Evolutionary conservation across 495 filamentous ascomycete genomes (phyloP).

Genomic region (Penicillium taxi): DNA sequence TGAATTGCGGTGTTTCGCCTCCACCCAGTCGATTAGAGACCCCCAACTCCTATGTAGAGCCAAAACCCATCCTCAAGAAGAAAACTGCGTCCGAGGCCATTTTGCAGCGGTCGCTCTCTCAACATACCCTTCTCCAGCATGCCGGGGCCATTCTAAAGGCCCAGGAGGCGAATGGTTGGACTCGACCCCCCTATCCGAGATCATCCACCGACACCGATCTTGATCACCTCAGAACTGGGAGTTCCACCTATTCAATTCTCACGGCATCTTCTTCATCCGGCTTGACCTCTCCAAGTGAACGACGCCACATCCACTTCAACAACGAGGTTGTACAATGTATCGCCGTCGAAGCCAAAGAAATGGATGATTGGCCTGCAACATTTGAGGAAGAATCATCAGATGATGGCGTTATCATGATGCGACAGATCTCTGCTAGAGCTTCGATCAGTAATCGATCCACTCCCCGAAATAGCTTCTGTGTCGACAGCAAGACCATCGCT

Average conservation of each 20-base stretch:
- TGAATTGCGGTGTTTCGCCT: conserved; percentile 36
- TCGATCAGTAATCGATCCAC: conserved; percentile 41
- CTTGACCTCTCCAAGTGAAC: conserved; percentile 59
- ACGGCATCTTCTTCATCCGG: conserved; percentile 37
- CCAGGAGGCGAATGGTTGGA: conserved; percentile 57
- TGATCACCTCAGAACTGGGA: conserved; percentile 33
- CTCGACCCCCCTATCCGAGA: conserved; percentile 41
- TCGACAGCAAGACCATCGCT: conserved; percentile 84
- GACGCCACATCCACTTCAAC: conserved; percentile 91
- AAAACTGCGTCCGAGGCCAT: conserved; percentile 93
- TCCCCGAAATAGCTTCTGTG: conserved; percentile 44
- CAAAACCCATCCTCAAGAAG: conserved; percentile 96
- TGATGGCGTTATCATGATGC: conserved; percentile 84
- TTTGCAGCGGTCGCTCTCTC: conserved; percentile 81
- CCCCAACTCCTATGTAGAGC: conserved; percentile 69
- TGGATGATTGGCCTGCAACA: conserved; percentile 42
- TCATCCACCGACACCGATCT: conserved; percentile 60
- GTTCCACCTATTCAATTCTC: conserved; percentile 22
- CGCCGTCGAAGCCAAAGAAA: conserved; percentile 80
- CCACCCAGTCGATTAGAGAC: conserved; percentile 62
- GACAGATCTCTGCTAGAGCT: conserved; percentile 43
- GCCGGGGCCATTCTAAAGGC: conserved; percentile 88
- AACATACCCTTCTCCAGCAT: conserved; percentile 87
- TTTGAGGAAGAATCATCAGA: conserved; percentile 59
- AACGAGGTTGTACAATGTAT: conserved; percentile 94